phyloP scores from a whole-genome alignment of 805 yeast species.

The Kazachstania kunashirensis region DNA sequence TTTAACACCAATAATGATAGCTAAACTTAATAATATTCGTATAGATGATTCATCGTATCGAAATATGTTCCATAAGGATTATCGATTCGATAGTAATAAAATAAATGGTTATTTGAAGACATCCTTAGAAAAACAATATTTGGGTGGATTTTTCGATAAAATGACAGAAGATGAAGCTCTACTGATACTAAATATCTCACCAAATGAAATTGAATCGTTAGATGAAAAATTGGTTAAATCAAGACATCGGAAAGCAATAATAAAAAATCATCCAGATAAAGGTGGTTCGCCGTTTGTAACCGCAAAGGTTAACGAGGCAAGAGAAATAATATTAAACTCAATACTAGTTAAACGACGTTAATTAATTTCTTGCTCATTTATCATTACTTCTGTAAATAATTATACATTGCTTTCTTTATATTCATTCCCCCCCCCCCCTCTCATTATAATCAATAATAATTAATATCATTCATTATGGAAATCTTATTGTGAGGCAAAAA shows the following conservation, averaged over 20 bases:
- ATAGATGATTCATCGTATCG: slow-evolving; percentile 6
- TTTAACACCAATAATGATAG: slow-evolving; percentile 23
- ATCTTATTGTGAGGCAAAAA: no score
- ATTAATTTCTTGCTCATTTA: neutral
- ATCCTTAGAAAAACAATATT: slow-evolving; percentile 25
- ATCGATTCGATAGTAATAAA: slow-evolving; percentile 11
- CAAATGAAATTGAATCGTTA: slow-evolving; percentile 44
- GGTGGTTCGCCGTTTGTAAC: slow-evolving; percentile 90
- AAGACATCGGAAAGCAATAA: slow-evolving; percentile 74
- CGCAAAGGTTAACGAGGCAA: slow-evolving; percentile 86
- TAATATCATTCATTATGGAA: no score
- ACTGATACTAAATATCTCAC: slow-evolving; percentile 49
- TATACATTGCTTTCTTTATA: no score
- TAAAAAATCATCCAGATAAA: slow-evolving; percentile 87
- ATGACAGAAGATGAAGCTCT: slow-evolving; percentile 70
- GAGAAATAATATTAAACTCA: slow-evolving; percentile 46
- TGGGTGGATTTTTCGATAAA: slow-evolving; percentile 53
- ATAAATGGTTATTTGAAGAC: slow-evolving; percentile 9
- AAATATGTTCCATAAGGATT: slow-evolving; percentile 6
- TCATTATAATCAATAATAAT: no score
- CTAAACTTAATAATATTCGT: slow-evolving; percentile 20
- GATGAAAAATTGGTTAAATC: slow-evolving; percentile 51
- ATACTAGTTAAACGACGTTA: slow-evolving; percentile 12
- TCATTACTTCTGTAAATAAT: neutral
- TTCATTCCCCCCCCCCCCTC: no score